phyloP scores from a whole-genome alignment of 179 eudicot species.

The Sideroxylon spinosum region DNA sequence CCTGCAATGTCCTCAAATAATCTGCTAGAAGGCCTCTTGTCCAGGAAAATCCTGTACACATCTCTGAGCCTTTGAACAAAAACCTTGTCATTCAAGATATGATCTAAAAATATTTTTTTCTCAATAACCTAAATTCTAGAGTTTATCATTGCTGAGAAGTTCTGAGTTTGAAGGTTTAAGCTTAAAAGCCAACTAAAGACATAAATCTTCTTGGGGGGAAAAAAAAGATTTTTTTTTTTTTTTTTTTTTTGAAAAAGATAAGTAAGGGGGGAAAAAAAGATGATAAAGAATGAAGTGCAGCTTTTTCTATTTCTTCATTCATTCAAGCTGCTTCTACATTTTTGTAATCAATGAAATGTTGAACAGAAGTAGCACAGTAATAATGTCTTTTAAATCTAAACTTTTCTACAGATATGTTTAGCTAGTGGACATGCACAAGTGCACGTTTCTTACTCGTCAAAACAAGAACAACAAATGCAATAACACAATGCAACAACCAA shows the following conservation, averaged over 20 bases:
- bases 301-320: neutral
- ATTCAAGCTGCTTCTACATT: neutral
- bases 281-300: neutral
- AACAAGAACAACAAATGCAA: neutral
- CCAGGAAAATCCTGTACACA: neutral
- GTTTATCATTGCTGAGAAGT: neutral
- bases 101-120: neutral
- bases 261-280: too few relatives aligned
- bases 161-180: neutral
- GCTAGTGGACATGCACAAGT: neutral
- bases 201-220: too few relatives aligned
- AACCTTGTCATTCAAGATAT: neutral
- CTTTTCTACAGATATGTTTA: neutral
- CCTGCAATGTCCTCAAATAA: neutral
- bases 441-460: too few relatives aligned
- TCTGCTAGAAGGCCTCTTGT: slow-evolving; percentile 1
- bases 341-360: neutral
- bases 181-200: neutral
- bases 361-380: neutral
- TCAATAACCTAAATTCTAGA: too few relatives aligned
- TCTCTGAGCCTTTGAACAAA: neutral
- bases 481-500: neutral
- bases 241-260: too few relatives aligned
- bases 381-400: neutral
- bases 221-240: too few relatives aligned